A percentile compares a stretch with the other conserved stretches of the same genome.
Evolutionary conservation across 306 rosid species (phyloP).

Genomic region (Ochetophila trinervis): DNA sequence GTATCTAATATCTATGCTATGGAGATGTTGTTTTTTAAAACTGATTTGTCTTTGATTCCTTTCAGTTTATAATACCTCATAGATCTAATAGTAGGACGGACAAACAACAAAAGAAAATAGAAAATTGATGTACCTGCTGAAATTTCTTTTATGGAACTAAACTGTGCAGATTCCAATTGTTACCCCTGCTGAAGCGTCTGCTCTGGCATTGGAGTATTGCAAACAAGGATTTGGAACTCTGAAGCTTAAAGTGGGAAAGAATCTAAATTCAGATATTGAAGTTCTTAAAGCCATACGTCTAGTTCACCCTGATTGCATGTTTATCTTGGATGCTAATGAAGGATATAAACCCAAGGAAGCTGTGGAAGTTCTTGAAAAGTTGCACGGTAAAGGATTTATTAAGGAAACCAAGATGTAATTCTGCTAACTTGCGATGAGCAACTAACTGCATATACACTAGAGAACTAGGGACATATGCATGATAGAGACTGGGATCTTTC

Average conservation of each 20-base stretch:
- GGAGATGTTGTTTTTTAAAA: neutral
- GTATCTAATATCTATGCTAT: neutral
- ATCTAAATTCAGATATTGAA: constrained; percentile 69
- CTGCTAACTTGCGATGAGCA: constrained; percentile 18
- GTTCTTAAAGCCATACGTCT: constrained; percentile 79
- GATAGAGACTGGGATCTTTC: neutral
- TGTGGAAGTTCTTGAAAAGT: constrained; percentile 75
- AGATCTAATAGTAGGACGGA: neutral
- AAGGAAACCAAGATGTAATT: neutral
- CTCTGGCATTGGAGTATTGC: constrained; percentile 69
- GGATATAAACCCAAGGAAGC: constrained; percentile 82
- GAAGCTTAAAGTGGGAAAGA: constrained; percentile 90
- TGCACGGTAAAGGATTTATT: constrained; percentile 52
- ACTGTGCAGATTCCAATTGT: constrained; percentile 81
- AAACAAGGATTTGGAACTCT: constrained; percentile 74
- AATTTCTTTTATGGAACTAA: constrained; percentile 2
- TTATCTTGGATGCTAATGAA: constrained; percentile 94
- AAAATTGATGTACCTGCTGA: neutral
- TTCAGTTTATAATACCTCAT: neutral
- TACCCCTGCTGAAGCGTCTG: constrained; percentile 71
- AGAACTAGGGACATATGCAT: neutral
- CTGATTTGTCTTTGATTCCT: neutral
- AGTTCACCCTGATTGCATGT: constrained; percentile 67
- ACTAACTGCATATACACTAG: constrained; percentile 2
- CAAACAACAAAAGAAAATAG: neutral